Conservation (phyloP, 116 monocot genomes). For the Cymodocea nodosa region DNA sequence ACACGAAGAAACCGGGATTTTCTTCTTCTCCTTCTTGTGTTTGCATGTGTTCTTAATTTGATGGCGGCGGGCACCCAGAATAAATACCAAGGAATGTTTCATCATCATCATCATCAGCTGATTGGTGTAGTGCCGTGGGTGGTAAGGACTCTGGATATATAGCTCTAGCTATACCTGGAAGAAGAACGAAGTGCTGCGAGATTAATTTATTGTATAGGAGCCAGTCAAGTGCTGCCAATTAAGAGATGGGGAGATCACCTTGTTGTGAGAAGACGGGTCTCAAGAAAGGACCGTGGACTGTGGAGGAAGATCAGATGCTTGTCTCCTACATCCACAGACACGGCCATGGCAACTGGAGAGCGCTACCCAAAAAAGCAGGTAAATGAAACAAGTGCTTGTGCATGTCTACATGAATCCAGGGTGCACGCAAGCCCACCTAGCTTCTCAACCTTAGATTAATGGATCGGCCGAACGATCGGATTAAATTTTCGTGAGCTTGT, state of each 20-base stretch:
- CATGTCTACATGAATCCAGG: background rate
- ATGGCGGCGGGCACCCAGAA: too few species aligned
- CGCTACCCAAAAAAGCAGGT: slow-evolving; percentile 66
- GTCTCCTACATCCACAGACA: slow-evolving; percentile 27
- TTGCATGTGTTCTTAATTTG: too few species aligned
- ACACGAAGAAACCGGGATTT: too few species aligned
- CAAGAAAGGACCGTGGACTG: slow-evolving; percentile 61
- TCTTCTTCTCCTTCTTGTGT: too few species aligned
- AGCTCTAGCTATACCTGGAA: too few species aligned
- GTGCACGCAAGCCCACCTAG: too few species aligned
- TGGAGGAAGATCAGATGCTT: slow-evolving; percentile 43
- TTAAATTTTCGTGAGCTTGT: background rate
- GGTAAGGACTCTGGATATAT: too few species aligned
- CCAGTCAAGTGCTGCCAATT: too few species aligned
- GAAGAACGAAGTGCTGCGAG: too few species aligned
- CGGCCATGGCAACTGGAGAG: slow-evolving; percentile 60
- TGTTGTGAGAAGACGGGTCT: slow-evolving; percentile 63
- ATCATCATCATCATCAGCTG: background rate
- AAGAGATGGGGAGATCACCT: slow-evolving; percentile 47
- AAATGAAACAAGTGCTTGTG: background rate
- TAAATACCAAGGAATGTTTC: background rate
- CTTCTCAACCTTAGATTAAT: background rate
- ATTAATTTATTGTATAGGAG: too few species aligned
- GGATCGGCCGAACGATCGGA: background rate
- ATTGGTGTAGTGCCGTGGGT: too few species aligned